Conservation (phyloP, 2,329 filamentous ascomycete genomes). For the Chaetothyriales sp. region DNA sequence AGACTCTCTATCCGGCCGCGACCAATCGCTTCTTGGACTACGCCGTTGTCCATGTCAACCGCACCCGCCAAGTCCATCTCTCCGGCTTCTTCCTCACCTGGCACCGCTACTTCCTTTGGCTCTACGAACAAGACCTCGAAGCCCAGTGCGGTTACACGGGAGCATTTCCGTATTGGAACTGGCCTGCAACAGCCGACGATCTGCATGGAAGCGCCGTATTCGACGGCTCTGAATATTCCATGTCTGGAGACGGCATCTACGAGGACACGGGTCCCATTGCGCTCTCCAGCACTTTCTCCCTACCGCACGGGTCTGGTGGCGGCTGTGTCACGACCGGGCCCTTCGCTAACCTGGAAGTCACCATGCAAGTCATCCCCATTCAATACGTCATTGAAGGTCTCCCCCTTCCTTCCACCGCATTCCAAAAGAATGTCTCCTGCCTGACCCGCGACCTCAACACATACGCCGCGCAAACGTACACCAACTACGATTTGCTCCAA, state of each 20-base stretch:
- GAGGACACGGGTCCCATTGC: slow-evolving; percentile 9
- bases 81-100: slow-evolving; percentile 29
- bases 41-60: slow-evolving; percentile 26
- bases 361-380: slow-evolving; percentile 14
- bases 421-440: slow-evolving; percentile 14
- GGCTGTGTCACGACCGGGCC: slow-evolving; percentile 19
- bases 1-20: slow-evolving; percentile 22
- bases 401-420: slow-evolving; percentile 13
- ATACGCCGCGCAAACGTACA: slow-evolving; percentile 14
- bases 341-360: slow-evolving; percentile 15
- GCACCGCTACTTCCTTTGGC: slow-evolving; percentile 32
- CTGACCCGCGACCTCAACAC: slow-evolving; percentile 19
- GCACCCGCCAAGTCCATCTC: slow-evolving; percentile 24
- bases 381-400: slow-evolving; percentile 11
- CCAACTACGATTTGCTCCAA: slow-evolving; percentile 13
- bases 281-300: slow-evolving; percentile 8
- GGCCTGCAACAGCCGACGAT: slow-evolving; percentile 23
- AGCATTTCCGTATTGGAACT: slow-evolving; percentile 32
- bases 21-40: slow-evolving; percentile 29
- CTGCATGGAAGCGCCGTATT: slow-evolving; percentile 22
- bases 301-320: slow-evolving; percentile 19
- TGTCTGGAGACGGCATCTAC: slow-evolving; percentile 21
- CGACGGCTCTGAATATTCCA: slow-evolving; percentile 27
- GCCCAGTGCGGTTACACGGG: slow-evolving; percentile 34
- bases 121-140: slow-evolving; percentile 32